These are phyloP conservation scores for Elsinoe perseae DNA, from an alignment of 2,329 filamentous ascomycete genomes.

Conservation along the genomic window DNA sequence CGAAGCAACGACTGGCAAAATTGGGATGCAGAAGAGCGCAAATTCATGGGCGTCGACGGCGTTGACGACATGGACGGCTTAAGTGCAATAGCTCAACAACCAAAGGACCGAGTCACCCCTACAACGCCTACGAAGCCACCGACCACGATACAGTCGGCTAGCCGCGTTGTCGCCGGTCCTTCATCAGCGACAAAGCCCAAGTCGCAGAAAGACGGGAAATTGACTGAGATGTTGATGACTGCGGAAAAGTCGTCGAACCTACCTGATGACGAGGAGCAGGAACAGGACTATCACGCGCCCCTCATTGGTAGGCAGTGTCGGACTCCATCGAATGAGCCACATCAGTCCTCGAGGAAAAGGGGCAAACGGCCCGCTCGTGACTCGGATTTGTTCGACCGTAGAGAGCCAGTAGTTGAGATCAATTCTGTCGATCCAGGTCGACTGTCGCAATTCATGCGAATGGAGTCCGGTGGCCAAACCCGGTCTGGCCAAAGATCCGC, in stretches of 20 bases:
- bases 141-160: neutral
- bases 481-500: neutral
- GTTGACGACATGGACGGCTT: constrained; percentile 1
- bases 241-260: neutral
- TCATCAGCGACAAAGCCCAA: neutral
- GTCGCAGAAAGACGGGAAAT: neutral
- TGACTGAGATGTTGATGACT: neutral
- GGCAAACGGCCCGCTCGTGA: neutral
- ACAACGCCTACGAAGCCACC: neutral
- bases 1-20: neutral
- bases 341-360: neutral
- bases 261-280: neutral
- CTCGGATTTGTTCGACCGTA: neutral
- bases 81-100: neutral
- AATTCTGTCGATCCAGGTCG: neutral
- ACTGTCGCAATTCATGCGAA: neutral
- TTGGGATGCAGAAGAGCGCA: neutral
- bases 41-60: constrained; percentile 3
- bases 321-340: neutral
- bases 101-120: neutral
- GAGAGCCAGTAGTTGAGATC: neutral
- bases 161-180: neutral
- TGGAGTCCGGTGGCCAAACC: neutral
- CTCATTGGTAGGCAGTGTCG: neutral
- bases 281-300: neutral